Evolutionary conservation across 2,329 filamentous ascomycete genomes (phyloP), one percentile per base, ranked within the genome.

Genomic region (Colletotrichum ledebouriae): DNA sequence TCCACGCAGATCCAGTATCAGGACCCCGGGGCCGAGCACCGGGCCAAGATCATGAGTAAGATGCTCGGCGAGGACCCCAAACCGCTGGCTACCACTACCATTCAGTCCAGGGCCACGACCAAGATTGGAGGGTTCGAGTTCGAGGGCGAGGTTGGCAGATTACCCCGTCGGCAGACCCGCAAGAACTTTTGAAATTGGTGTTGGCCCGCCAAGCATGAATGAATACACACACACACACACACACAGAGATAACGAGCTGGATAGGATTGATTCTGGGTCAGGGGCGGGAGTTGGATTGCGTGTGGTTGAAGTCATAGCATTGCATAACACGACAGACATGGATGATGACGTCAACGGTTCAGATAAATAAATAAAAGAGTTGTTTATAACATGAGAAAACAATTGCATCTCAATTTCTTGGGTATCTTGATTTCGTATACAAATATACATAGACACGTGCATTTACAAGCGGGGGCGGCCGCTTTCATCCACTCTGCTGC

Each of bases 1-100:
- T 77, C 82, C 2, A 88, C 86, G 7, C 86, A 89, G 75, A 77
- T 89, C 3, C 82, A 81, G 66, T 89, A 88, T 64, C 79, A 82
- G 4, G 84, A 87, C 65, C 82, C 84, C 0, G 82, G 85, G 17
- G 85, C 84, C 3, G 76, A 78, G 66, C 78, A 78, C 59, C 83
- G 81, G 73, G 80, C 78, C 34, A 76, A 78, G 69, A 72, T 86
- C 17, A 80, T 85, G 78, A 81, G 75, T 59, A 81, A 80, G 70
- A 84, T 86, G 78, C 63, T 75, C 65, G 60, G 57, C 9, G 70
- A 39, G 13, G 64, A 64, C 6, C 20, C 34, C 49, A 49, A 65
- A 11, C 47, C 57, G 6, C 29, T 29, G 29, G 29, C 29, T 7
- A 29, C 29, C 11, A 44, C 37, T 10, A n/a, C n/a, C 25, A 44